phyloP scores from a whole-genome alignment of 768 basidiomycete species.

The Mycena pura region DNA sequence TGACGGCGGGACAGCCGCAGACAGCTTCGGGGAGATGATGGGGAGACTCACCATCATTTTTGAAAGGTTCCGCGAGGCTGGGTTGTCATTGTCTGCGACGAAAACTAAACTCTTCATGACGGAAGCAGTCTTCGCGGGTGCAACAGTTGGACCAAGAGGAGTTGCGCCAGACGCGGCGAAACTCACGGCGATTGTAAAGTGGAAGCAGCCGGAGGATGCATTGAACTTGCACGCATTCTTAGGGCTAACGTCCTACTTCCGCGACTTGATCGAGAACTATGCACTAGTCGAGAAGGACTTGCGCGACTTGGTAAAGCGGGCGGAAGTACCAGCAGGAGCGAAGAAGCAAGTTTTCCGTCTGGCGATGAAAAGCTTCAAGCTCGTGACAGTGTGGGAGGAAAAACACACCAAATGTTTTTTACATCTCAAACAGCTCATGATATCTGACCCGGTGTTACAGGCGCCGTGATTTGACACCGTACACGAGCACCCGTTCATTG shows the following conservation, averaged over 20 bases:
- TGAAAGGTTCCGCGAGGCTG: slow-evolving; percentile 29
- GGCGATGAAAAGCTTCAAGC: slow-evolving; percentile 28
- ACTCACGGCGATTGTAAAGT: slow-evolving; percentile 45
- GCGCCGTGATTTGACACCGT: slow-evolving; percentile 31
- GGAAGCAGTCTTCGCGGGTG: slow-evolving; percentile 44
- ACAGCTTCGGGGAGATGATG: slow-evolving; percentile 38
- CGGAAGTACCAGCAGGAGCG: slow-evolving; percentile 27
- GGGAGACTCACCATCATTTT: slow-evolving; percentile 35
- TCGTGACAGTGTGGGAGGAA: slow-evolving; percentile 20
- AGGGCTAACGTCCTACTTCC: slow-evolving; percentile 43
- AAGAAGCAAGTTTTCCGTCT: slow-evolving; percentile 34
- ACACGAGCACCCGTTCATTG: slow-evolving; percentile 35
- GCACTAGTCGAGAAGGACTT: slow-evolving; percentile 38
- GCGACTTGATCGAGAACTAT: slow-evolving; percentile 42
- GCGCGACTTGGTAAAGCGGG: slow-evolving; percentile 32
- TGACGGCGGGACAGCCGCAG: slow-evolving; percentile 40
- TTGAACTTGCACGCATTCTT: slow-evolving; percentile 41
- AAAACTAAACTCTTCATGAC: slow-evolving; percentile 46
- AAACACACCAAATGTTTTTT: slow-evolving; percentile 33
- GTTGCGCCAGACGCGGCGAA: slow-evolving; percentile 45
- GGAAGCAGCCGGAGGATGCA: slow-evolving; percentile 36
- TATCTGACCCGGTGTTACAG: slow-evolving; percentile 29
- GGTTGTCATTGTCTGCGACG: slow-evolving; percentile 43
- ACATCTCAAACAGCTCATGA: slow-evolving; percentile 29
- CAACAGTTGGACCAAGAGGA: slow-evolving; percentile 37